Evolutionary conservation across 768 basidiomycete species (phyloP), one percentile per base, ranked within the genome.

Genomic region (Rossbeevera mucosa): DNA sequence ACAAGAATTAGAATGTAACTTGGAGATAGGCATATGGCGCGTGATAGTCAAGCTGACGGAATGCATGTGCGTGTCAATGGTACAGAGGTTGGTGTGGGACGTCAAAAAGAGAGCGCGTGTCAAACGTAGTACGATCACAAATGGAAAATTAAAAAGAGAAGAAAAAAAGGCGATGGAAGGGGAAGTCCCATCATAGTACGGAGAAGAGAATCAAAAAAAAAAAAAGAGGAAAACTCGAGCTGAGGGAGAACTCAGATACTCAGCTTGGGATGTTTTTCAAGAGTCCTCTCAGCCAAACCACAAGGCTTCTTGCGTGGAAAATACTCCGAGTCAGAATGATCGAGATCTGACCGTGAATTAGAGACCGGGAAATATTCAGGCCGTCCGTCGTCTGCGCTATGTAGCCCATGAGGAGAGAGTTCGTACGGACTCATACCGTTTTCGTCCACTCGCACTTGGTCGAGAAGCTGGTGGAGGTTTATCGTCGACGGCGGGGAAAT

Each of bases 361-460:
- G 68, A 69, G 25, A 69, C 68, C 4, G 65, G 68, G 4, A 69
- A 69, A 64, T 69, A 69, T 57, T 69, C 68, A 12, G 65, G 54
- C 40, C 63, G 61, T 22, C 58, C 59, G 44, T 67, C 61, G 1
- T 69, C 61, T 24, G 54, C 33, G 45, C 38, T 8, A 24, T 50
- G 58, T 14, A 63, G 44, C 28, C 59, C 53, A 20, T 60, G 61
- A 25, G 56, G 55, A 18, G 59, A 57, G 3, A 66, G 53, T 16
- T 69, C 69, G 26, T 71, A 69, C 31, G 64, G 51, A 47, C 57
- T 55, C 51, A 68, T 43, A 26, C 54, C 58, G 12, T 57, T 57
- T 50, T 67, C 64, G 28, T 62, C 55, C 13, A 61, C 53, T 31
- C 38, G 48, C 21, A 65, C 55, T 12, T 65, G 40, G 40, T 58